phyloP scores from a whole-genome alignment of 352 stramenopile species.

The Globisporangium sylvaticum region DNA sequence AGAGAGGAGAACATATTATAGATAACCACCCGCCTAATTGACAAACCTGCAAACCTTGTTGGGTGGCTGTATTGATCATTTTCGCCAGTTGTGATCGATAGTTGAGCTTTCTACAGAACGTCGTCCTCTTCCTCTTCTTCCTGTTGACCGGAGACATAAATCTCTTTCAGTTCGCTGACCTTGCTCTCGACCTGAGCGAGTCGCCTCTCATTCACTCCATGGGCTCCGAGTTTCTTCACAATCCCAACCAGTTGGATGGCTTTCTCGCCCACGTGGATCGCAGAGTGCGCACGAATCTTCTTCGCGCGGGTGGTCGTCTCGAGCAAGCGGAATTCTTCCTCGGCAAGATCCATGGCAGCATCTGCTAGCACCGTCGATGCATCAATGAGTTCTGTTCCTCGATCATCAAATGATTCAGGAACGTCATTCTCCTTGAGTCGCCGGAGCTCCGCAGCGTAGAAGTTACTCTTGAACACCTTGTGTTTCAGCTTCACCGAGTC shows the following conservation, averaged over 20 bases:
- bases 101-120: slow-evolving; percentile 55
- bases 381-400: slow-evolving; percentile 58
- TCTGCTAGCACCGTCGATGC: slow-evolving; percentile 50
- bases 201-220: slow-evolving; percentile 47
- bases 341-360: slow-evolving; percentile 66
- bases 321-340: slow-evolving; percentile 73
- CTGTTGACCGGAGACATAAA: slow-evolving; percentile 54
- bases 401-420: slow-evolving; percentile 75
- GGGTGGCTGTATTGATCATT: neutral
- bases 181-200: slow-evolving; percentile 39
- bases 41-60: slow-evolving; percentile 10
- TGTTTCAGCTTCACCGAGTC: slow-evolving; percentile 85
- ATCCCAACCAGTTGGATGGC: slow-evolving; percentile 73
- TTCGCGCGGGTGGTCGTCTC: slow-evolving; percentile 68
- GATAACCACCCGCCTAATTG: slow-evolving; percentile 9
- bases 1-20: slow-evolving; percentile 10
- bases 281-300: slow-evolving; percentile 70
- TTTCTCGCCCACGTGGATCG: slow-evolving; percentile 73
- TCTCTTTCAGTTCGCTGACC: slow-evolving; percentile 46
- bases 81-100: neutral
- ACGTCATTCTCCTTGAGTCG: slow-evolving; percentile 52
- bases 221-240: slow-evolving; percentile 78
- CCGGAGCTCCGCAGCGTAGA: slow-evolving; percentile 51
- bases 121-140: slow-evolving; percentile 86
- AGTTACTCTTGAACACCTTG: slow-evolving; percentile 84